Base-by-base conservation (phyloP, 2,329 filamentous ascomycete genomes). In the Penicillium aurantiogriseum region DNA sequence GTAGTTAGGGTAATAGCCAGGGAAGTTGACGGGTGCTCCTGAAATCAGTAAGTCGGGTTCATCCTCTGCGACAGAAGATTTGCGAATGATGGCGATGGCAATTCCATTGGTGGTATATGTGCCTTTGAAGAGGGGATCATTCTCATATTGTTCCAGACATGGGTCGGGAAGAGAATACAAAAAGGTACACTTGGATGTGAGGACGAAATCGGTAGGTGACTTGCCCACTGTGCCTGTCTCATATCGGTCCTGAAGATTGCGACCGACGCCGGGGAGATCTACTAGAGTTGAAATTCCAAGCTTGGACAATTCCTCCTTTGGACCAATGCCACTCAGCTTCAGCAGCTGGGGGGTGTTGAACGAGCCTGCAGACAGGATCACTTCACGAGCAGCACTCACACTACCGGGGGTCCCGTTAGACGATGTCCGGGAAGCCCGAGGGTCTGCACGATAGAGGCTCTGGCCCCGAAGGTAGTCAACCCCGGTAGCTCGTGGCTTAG, bases 271-370 rank as follows among this genome's bases (percentile, higher is more conserved):
- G 1, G 82, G 80, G 0, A 83, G 81, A 55, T 86, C 77, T 3
- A 82, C 77, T 10, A 85, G 61, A 0, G 81, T 71, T 1, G 75
- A 60, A 57, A 88, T 86, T 17, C 75, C 73, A 63, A 81, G 78
- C 49, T 76, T 74, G 19, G 76, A 61, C 9, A 88, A 77, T 60
- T 85, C 80, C 0, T 73, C 69, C 25, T 72, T 66, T 0, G 84
- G 83, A 0, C 85, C 85, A 43, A 88, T 81, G 10, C 85, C 85
- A 49, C 78, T 82, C 3, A 87, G 79, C 74, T 85, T 84, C 15
- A 88, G 79, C 6, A 88, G 73, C 68, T 88, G 85, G 8, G 85
- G 84, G 1, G 81, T 82, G 71, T 88, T 85, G 71, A 84, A 88
- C 0, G 84, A 78, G 11, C 85, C 86, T 10, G 69, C 76, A 8